Percentiles rank a stretch among this genome's conserved stretches.
Evolutionary conservation across 2,329 filamentous ascomycete genomes (phyloP).

Genomic region (Clarireedia sp.): DNA sequence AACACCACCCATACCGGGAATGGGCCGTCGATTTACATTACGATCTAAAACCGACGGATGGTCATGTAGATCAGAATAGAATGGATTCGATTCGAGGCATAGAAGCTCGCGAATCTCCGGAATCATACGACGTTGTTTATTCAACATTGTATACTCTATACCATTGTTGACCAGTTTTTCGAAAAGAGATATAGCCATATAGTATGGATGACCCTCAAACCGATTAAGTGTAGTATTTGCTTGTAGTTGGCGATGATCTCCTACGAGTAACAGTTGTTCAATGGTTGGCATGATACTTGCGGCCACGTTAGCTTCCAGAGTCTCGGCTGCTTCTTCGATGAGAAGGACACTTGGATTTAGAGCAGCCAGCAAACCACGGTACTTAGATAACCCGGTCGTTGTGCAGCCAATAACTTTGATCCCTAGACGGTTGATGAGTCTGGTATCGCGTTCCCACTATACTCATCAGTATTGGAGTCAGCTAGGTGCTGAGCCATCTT

Average conservation of each 20-base stretch:
- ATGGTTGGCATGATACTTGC: slow-evolving; percentile 53
- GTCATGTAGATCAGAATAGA: slow-evolving; percentile 53
- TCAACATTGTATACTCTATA: slow-evolving; percentile 46
- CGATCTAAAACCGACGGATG: slow-evolving; percentile 46
- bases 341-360: slow-evolving; percentile 54
- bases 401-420: slow-evolving; percentile 38
- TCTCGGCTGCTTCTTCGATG: slow-evolving; percentile 64
- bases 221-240: slow-evolving; percentile 49
- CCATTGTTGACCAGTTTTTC: slow-evolving; percentile 55
- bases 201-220: slow-evolving; percentile 48
- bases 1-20: slow-evolving; percentile 55
- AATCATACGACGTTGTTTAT: slow-evolving; percentile 60
- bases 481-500: too few species aligned
- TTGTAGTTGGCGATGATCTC: slow-evolving; percentile 61
- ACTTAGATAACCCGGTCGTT: slow-evolving; percentile 63
- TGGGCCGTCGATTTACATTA: slow-evolving; percentile 41
- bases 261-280: slow-evolving; percentile 59
- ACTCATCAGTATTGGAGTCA: background rate
- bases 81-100: slow-evolving; percentile 35
- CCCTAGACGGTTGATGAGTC: slow-evolving; percentile 54
- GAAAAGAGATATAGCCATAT: slow-evolving; percentile 59
- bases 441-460: slow-evolving; percentile 16
- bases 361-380: slow-evolving; percentile 52
- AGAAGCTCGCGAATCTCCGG: slow-evolving; percentile 56
- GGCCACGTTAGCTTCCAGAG: slow-evolving; percentile 45